These are phyloP conservation scores for Lodderomyces theae DNA, from an alignment of 1,139 yeast species.

Conservation along the genomic window DNA sequence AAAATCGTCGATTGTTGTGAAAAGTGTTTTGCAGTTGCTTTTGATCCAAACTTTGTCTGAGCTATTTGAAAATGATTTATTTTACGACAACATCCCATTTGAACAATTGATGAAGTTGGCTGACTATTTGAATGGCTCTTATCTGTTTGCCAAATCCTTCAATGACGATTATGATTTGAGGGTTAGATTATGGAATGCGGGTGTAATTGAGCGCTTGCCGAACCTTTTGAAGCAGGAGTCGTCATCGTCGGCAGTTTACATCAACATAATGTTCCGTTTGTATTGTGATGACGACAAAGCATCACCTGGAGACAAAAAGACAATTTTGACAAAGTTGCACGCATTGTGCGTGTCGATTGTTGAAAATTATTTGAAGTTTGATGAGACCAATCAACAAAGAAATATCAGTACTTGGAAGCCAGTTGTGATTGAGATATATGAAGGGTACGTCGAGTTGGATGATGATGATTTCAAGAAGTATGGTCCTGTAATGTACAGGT, in stretches of 20 bases:
- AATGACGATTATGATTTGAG: slow-evolving; percentile 87
- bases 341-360: slow-evolving; percentile 73
- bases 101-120: slow-evolving; percentile 59
- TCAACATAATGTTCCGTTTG: slow-evolving; percentile 75
- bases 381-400: slow-evolving; percentile 73
- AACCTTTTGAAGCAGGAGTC: slow-evolving; percentile 90
- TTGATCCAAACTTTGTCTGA: slow-evolving; percentile 88
- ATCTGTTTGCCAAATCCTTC: slow-evolving; percentile 79
- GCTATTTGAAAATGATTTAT: slow-evolving; percentile 65
- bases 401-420: slow-evolving; percentile 88
- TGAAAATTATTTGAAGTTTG: slow-evolving; percentile 66
- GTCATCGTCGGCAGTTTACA: slow-evolving; percentile 82
- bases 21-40: slow-evolving; percentile 84
- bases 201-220: slow-evolving; percentile 89
- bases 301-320: slow-evolving; percentile 30
- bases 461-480: slow-evolving; percentile 67
- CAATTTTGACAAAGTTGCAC: slow-evolving; percentile 54
- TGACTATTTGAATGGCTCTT: slow-evolving; percentile 61
- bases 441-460: slow-evolving; percentile 76
- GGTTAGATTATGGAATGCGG: slow-evolving; percentile 84
- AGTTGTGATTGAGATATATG: slow-evolving; percentile 80
- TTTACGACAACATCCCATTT: slow-evolving; percentile 70
- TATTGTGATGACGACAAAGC: slow-evolving; percentile 67
- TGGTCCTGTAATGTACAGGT: slow-evolving; percentile 65
- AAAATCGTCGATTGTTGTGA: slow-evolving; percentile 82